Base-by-base conservation (phyloP, 768 basidiomycete species). In the Tricholomella constricta region DNA sequence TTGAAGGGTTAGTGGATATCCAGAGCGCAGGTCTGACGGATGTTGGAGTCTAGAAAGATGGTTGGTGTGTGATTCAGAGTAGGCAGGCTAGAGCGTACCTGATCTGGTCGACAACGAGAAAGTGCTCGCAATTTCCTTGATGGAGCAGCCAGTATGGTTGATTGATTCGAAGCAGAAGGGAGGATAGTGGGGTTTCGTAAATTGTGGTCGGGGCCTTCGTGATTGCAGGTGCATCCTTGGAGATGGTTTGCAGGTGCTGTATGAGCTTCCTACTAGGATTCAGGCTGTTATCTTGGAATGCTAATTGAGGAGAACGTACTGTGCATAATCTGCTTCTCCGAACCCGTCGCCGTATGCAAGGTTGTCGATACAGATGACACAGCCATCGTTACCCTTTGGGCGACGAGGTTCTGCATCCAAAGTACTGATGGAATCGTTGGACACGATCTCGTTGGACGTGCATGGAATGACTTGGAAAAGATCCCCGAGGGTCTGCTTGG, bases 111-210 rank as follows among this genome's bases (percentile, higher is more conserved):
- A 93, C 56, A 19, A 87, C 79, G 19, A 91, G 58, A 64, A 85
- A 89, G 62, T 94, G 91, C 59, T 92, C 89, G 62, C 91, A 94
- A 60, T 82, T 86, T 29, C 91, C 91, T 48, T 80, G 78, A 62
- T 94, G 91, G 15, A 92, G 72, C 49, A 93, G 71, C 84, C 88
- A 91, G 58, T 94, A 93, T 0, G 92, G 92, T 61, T 87, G 78
- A 58, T 89, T 80, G 32, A 90, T 66, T 27, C 85, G 79, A 19
- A 92, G 66, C 3, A 74, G 69, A 20, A 93, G 76, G 1, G 82
- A 78, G 1, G 73, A 67, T 35, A 92, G 70, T 8, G 64, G 49
- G 7, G 81, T 82, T 48, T 83, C 74, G 48, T 71, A 62, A 62
- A 86, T 72, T 3, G 78, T 61, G 8, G 68, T 73, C 3, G 72